phyloP scores from a whole-genome alignment of 2,329 filamentous ascomycete genomes.

The Sporothrix mexicana region DNA sequence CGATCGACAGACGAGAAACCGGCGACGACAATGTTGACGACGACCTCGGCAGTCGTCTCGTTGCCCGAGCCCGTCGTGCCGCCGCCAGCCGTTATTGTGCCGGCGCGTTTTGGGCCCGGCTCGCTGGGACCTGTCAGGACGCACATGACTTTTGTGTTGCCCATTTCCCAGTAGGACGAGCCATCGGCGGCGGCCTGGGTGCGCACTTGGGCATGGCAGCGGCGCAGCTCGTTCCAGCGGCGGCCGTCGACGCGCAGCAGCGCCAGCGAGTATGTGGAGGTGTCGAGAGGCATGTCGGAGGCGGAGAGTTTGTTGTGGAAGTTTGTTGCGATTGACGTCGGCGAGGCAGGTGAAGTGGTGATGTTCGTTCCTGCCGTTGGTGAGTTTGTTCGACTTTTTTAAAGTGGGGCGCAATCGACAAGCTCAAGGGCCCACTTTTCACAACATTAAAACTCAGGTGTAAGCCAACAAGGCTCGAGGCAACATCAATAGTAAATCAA shows the following conservation, averaged over 20 bases:
- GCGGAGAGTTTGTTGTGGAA: background rate
- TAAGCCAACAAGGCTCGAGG: background rate
- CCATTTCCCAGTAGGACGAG: conserved; percentile 93
- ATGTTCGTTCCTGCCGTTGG: conserved; percentile 5
- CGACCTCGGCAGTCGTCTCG: conserved; percentile 67
- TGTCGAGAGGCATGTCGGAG: conserved; percentile 85
- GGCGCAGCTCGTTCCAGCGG: conserved; percentile 95
- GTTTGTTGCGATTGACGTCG: background rate
- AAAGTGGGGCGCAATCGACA: conserved; percentile 20
- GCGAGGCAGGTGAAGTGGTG: background rate
- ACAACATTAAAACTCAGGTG: background rate
- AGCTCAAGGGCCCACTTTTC: background rate
- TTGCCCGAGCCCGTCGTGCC: conserved; percentile 42
- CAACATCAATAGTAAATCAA: background rate
- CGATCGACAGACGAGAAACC: conserved; percentile 89
- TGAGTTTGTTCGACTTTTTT: conserved; percentile 28
- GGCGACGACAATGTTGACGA: conserved; percentile 82
- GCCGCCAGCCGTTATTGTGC: conserved; percentile 34
- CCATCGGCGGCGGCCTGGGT: conserved; percentile 93
- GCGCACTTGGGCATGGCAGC: conserved; percentile 84
- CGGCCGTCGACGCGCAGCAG: conserved; percentile 82
- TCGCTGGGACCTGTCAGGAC: conserved; percentile 87
- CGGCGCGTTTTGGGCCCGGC: conserved; percentile 49
- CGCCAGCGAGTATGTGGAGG: conserved; percentile 86
- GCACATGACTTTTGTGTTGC: conserved; percentile 96